Percentiles rank a stretch among this genome's conserved stretches.
Conservation (phyloP, 2,329 filamentous ascomycete species). For the Trichoderma simmonsii region DNA sequence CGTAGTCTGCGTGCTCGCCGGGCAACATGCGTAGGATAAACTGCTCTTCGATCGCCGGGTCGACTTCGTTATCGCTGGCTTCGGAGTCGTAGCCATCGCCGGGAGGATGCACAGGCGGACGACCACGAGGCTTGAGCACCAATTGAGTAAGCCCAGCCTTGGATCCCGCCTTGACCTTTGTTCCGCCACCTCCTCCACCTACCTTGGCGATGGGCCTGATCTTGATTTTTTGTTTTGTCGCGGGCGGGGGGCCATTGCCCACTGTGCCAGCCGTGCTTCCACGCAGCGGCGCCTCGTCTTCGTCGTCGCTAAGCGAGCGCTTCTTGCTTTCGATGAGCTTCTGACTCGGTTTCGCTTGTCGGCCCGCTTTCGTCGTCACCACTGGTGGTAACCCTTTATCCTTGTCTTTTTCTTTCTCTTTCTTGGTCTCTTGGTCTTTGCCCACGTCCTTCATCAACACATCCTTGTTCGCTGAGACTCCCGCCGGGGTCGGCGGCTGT, state of each 20-base stretch:
- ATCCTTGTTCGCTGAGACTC: background rate
- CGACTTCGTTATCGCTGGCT: slow-evolving; percentile 81
- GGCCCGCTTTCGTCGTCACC: slow-evolving; percentile 57
- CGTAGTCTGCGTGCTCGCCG: slow-evolving; percentile 79
- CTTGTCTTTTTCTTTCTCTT: background rate
- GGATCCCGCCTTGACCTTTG: slow-evolving; percentile 27
- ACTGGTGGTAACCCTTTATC: slow-evolving; percentile 15
- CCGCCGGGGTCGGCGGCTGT: slow-evolving; percentile 38
- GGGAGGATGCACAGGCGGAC: slow-evolving; percentile 63
- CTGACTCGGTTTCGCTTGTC: slow-evolving; percentile 57
- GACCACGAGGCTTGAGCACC: slow-evolving; percentile 62
- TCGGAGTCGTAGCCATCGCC: slow-evolving; percentile 97
- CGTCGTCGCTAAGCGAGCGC: slow-evolving; percentile 55
- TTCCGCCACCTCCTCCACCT: background rate
- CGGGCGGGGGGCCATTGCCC: slow-evolving; percentile 31
- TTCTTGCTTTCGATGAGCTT: slow-evolving; percentile 60
- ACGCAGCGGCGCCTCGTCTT: slow-evolving; percentile 39
- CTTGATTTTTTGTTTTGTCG: slow-evolving; percentile 50
- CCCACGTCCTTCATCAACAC: background rate
- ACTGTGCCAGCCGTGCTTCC: slow-evolving; percentile 47
- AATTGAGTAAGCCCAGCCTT: slow-evolving; percentile 38
- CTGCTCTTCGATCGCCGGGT: slow-evolving; percentile 85
- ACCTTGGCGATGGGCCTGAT: slow-evolving; percentile 34
- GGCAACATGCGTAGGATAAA: slow-evolving; percentile 87
- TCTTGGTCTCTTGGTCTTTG: slow-evolving; percentile 14